These are phyloP conservation scores for Penicillium chermesinum DNA, from an alignment of 495 filamentous ascomycete genomes.

Conservation along the genomic window DNA sequence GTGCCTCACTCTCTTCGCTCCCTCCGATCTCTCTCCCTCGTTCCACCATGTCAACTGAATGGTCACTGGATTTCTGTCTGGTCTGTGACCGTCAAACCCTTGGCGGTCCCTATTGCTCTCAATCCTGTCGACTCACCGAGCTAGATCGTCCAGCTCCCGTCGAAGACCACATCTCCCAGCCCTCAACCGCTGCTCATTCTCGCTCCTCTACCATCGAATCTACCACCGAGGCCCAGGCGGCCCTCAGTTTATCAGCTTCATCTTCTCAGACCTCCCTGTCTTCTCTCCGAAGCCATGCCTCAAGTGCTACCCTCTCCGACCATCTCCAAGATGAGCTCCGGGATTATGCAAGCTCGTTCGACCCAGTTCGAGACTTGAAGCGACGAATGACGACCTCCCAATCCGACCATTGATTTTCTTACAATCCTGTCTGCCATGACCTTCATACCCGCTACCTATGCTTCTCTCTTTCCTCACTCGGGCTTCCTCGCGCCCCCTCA, in stretches of 20 bases:
- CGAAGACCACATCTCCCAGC: slow-evolving; percentile 12
- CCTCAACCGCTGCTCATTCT: slow-evolving; percentile 44
- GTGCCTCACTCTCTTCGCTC: background rate
- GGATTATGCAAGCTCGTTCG: slow-evolving; percentile 83
- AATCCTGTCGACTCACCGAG: slow-evolving; percentile 85
- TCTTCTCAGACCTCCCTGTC: slow-evolving; percentile 81
- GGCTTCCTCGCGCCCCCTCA: background rate
- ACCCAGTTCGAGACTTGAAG: slow-evolving; percentile 66
- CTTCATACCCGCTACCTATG: no score
- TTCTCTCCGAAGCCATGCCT: slow-evolving; percentile 64
- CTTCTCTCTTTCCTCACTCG: slow-evolving; percentile 1
- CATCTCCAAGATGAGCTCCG: slow-evolving; percentile 75
- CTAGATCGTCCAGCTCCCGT: slow-evolving; percentile 60
- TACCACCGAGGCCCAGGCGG: slow-evolving; percentile 10
- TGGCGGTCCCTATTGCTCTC: slow-evolving; percentile 82
- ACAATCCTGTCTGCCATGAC: background rate
- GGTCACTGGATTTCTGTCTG: slow-evolving; percentile 92
- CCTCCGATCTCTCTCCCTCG: slow-evolving; percentile 1
- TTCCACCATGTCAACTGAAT: slow-evolving; percentile 68
- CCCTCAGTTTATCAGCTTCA: slow-evolving; percentile 60
- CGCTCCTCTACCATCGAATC: slow-evolving; percentile 30
- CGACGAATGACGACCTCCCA: slow-evolving; percentile 48
- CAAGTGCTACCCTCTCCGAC: slow-evolving; percentile 57
- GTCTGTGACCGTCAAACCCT: slow-evolving; percentile 84
- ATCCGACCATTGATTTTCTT: slow-evolving; percentile 10